phyloP scores from a whole-genome alignment of 176 grass and related monocot genomes.

The Rhynchospora pubera region DNA sequence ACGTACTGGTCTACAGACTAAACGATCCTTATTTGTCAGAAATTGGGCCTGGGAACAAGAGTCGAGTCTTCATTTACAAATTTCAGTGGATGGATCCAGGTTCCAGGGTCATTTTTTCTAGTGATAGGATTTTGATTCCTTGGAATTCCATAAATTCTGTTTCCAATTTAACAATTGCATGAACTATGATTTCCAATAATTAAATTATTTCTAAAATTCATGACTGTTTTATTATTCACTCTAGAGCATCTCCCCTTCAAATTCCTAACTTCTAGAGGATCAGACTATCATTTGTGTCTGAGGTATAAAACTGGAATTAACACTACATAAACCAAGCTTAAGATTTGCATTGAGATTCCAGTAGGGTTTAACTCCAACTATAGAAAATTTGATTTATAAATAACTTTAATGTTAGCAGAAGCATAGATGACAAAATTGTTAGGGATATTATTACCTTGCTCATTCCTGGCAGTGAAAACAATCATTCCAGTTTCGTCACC shows the following conservation, averaged over 20 bases:
- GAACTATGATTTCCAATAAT: neutral
- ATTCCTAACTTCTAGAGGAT: no score
- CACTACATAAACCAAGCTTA: neutral
- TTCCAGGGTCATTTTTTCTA: neutral
- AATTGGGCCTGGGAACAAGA: neutral
- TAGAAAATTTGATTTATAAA: neutral
- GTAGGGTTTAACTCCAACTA: neutral
- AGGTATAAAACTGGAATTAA: neutral
- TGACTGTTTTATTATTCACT: no score
- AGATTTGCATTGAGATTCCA: neutral
- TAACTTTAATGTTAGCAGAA: neutral
- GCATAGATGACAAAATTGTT: neutral
- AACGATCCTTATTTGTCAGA: neutral
- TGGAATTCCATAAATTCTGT: neutral
- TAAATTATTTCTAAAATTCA: no score
- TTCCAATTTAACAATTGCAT: neutral
- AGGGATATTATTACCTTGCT: slow-evolving; percentile 50
- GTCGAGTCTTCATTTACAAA: neutral
- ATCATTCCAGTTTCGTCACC: slow-evolving; percentile 72
- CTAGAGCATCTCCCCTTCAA: no score
- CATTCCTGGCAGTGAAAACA: slow-evolving; percentile 74
- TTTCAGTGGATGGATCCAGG: neutral
- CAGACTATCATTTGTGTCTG: no score
- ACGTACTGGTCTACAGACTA: neutral
- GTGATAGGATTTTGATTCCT: neutral